Conservation (phyloP, 768 basidiomycete species). For the Collybiopsis luxurians region DNA sequence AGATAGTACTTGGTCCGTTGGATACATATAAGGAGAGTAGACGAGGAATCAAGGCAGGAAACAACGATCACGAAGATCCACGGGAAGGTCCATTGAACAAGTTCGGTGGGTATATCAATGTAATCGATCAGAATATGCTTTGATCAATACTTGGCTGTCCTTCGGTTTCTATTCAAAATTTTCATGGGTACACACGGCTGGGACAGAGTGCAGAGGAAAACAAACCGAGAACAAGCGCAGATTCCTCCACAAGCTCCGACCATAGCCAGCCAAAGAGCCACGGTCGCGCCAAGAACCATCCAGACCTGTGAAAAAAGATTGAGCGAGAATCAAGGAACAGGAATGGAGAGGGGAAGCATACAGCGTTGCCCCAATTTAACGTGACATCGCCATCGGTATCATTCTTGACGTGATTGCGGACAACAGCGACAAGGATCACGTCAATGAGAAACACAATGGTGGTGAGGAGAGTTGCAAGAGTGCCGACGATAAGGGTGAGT, state of each 20-base stretch:
- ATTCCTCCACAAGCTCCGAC: constrained; percentile 33
- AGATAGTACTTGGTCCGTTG: no score
- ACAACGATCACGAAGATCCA: no score
- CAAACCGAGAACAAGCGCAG: constrained; percentile 22
- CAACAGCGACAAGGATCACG: constrained; percentile 44
- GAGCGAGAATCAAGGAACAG: neutral
- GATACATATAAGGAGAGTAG: no score
- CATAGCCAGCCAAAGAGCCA: constrained; percentile 47
- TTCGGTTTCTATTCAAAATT: no score
- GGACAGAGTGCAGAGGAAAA: no score
- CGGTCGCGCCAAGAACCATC: constrained; percentile 50
- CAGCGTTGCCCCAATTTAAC: constrained; percentile 48
- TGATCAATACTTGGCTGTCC: neutral
- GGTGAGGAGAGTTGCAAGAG: constrained; percentile 41
- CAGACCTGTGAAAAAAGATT: constrained; percentile 36
- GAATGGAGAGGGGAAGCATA: constrained; percentile 25
- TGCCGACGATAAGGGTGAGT: constrained; percentile 32
- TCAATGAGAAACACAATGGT: constrained; percentile 54
- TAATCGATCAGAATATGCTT: neutral
- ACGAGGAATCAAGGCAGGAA: no score
- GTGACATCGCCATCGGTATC: constrained; percentile 37
- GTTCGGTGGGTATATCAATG: neutral
- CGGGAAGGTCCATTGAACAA: no score
- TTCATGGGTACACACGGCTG: no score
- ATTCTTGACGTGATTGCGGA: constrained; percentile 38